Evolutionary conservation across 2,329 filamentous ascomycete genomes (phyloP).

Genomic region (Diaporthe ampelina): DNA sequence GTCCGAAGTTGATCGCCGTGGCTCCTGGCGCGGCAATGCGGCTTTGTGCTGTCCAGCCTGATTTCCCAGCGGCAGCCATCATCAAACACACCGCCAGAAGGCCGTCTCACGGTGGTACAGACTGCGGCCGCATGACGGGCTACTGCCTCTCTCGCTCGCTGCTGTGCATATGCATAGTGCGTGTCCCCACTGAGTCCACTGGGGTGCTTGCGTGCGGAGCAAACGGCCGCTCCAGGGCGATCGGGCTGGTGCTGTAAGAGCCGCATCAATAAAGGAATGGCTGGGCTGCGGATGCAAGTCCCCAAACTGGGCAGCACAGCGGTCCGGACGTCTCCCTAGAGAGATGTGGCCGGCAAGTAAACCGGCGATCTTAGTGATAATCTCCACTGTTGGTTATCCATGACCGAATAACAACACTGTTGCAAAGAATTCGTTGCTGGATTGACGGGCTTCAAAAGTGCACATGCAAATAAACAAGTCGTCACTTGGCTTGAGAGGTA

Average conservation of each 20-base stretch:
- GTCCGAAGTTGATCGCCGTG: not conserved
- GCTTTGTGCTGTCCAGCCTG: not conserved
- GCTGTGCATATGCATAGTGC: not conserved
- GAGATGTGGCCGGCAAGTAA: not conserved
- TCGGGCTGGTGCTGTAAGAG: conserved; percentile 30
- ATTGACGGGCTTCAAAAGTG: not conserved
- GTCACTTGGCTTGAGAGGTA: not conserved
- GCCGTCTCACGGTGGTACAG: conserved; percentile 33
- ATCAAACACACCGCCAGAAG: conserved; percentile 38
- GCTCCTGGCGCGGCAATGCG: conserved; percentile 9
- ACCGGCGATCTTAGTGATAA: not conserved
- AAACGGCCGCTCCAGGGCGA: conserved; percentile 3
- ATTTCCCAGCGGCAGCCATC: not conserved
- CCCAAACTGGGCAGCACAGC: conserved; percentile 5
- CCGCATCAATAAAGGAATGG: conserved; percentile 41
- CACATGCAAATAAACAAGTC: not conserved
- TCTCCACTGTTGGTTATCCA: not conserved
- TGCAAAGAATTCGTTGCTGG: not conserved
- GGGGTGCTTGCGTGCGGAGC: conserved; percentile 25
- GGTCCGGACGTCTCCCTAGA: not conserved
- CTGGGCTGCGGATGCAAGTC: conserved; percentile 27
- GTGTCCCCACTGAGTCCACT: conserved; percentile 31
- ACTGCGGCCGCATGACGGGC: conserved; percentile 31
- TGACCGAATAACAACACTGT: not conserved
- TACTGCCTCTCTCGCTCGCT: conserved; percentile 18